Conservation (phyloP, 164 flowering plant genomes). For the Cinnamomum chago region DNA sequence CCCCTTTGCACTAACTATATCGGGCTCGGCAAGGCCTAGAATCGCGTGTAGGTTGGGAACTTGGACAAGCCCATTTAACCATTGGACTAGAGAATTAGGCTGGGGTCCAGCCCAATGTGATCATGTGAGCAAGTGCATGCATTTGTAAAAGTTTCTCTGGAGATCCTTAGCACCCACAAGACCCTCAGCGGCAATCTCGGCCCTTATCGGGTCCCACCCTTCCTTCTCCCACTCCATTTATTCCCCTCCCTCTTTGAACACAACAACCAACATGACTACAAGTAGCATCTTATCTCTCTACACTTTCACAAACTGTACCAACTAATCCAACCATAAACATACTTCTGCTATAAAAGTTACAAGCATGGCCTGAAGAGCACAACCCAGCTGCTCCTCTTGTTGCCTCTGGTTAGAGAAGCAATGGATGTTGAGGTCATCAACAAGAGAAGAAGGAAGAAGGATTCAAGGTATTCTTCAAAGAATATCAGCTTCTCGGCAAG, state of each 20-base stretch:
- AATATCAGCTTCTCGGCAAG: constrained; percentile 45
- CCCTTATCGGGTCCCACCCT: neutral
- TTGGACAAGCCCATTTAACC: too few species aligned
- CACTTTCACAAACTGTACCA: neutral
- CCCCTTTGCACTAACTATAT: too few species aligned
- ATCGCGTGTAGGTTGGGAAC: too few species aligned
- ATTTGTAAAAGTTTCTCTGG: neutral
- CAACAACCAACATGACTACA: constrained; percentile 3
- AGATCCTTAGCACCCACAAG: neutral
- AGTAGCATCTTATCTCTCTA: constrained; percentile 2
- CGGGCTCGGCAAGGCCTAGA: too few species aligned
- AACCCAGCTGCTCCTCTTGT: too few species aligned
- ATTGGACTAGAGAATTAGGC: too few species aligned
- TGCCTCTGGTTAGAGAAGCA: constrained; percentile 2
- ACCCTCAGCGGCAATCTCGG: neutral
- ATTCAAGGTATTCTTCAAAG: neutral
- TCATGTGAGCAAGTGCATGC: too few species aligned
- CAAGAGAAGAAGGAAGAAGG: constrained; percentile 18
- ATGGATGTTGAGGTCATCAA: constrained; percentile 19
- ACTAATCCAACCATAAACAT: constrained; percentile 1
- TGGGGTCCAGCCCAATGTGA: too few species aligned
- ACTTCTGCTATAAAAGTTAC: neutral
- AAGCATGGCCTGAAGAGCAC: too few species aligned
- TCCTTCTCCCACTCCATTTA: neutral
- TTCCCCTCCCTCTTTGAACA: constrained; percentile 5